Percentiles rank a stretch among this genome's conserved stretches.
These are phyloP conservation scores for Triticum dicoccoides DNA, from an alignment of 176 grass and related monocot species.

Conservation along the genomic window DNA sequence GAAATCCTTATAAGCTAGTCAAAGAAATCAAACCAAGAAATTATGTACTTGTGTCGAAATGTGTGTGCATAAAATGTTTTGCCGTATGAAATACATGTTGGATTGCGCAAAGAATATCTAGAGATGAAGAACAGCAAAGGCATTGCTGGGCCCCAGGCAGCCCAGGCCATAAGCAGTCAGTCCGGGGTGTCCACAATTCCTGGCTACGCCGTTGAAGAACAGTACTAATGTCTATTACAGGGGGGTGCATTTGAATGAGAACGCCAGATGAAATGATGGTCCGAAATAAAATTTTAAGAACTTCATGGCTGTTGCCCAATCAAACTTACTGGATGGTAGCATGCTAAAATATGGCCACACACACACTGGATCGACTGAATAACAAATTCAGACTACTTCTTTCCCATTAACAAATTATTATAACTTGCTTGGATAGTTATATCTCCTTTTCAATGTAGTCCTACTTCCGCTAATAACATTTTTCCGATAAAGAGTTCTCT, in stretches of 20 bases:
- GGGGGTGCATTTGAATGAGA: not conserved
- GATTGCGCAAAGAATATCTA: not conserved
- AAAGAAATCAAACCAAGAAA: not conserved
- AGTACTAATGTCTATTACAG: not conserved
- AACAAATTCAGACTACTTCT: not conserved
- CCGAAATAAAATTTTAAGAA: not conserved
- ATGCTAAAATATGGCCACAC: not conserved
- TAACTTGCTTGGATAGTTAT: not conserved
- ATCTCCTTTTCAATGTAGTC: not conserved
- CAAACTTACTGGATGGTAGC: constrained; percentile 4
- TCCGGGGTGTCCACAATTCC: too few species aligned
- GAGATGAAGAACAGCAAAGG: not conserved
- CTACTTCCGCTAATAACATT: not conserved
- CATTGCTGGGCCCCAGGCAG: too few species aligned
- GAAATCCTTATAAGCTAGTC: constrained; percentile 12
- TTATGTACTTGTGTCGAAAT: not conserved
- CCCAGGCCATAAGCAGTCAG: too few species aligned
- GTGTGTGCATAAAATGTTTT: not conserved
- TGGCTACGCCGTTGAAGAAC: not conserved
- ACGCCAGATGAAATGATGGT: not conserved
- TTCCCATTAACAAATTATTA: not conserved
- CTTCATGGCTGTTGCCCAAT: not conserved
- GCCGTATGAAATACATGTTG: not conserved
- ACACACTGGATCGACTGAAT: not conserved
- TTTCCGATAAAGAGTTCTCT: too few species aligned